Percentiles rank a stretch among this genome's conserved stretches.
These are phyloP conservation scores for Kingdonia uniflora DNA, from an alignment of 164 flowering plant species.

Conservation along the genomic window DNA sequence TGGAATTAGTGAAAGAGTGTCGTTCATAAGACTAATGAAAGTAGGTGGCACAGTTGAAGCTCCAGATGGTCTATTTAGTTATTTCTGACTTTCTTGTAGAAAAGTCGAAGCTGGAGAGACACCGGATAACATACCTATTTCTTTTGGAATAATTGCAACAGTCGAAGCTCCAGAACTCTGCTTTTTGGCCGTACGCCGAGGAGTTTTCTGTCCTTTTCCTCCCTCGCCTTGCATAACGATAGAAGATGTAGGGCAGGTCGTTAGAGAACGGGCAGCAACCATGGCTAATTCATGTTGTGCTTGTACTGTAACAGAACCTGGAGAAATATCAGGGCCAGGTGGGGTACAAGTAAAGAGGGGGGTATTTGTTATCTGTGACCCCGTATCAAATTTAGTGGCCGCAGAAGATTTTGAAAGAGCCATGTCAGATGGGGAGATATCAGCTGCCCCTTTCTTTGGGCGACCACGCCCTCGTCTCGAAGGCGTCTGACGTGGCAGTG, in stretches of 20 bases:
- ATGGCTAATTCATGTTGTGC: constrained; percentile 15
- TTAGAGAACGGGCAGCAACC: constrained; percentile 11
- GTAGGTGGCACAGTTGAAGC: constrained; percentile 15
- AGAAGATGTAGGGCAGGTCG: no score
- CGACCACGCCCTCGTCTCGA: constrained; percentile 88
- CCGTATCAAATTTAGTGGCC: constrained; percentile 18
- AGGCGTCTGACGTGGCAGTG: constrained; percentile 30
- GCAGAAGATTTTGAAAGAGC: constrained; percentile 21
- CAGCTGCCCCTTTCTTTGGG: constrained; percentile 54
- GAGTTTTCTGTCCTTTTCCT: constrained; percentile 27
- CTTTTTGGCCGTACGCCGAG: constrained; percentile 59
- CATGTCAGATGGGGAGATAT: constrained; percentile 21
- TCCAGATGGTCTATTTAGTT: constrained; percentile 11
- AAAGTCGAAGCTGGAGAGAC: constrained; percentile 4
- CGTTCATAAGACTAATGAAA: constrained; percentile 9
- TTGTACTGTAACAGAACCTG: constrained; percentile 10
- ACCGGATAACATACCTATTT: constrained; percentile 5
- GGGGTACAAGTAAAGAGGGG: constrained; percentile 7
- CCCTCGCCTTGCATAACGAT: neutral
- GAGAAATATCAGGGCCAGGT: constrained; percentile 19
- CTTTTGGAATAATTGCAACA: constrained; percentile 4
- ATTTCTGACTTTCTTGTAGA: constrained; percentile 10
- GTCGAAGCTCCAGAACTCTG: constrained; percentile 15
- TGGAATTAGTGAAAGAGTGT: constrained; percentile 9
- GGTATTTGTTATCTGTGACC: constrained; percentile 13